These are phyloP conservation scores for Rhodotorula glutinis DNA, from an alignment of 1,284 basidiomycete species.

Conservation along the genomic window DNA sequence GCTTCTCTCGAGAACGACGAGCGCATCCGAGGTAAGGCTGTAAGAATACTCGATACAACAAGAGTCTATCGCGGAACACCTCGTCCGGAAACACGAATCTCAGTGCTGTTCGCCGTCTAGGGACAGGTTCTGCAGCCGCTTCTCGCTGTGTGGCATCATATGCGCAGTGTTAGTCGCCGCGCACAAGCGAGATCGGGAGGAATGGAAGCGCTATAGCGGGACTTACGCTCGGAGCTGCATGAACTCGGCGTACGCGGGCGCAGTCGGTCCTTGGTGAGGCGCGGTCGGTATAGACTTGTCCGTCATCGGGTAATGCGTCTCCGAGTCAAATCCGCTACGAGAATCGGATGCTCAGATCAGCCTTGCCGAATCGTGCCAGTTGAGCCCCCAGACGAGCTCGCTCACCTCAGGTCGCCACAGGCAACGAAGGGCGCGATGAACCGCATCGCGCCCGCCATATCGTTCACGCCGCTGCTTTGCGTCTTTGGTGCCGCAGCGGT, in stretches of 20 bases:
- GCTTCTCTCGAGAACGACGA: too few relatives aligned
- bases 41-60: not conserved
- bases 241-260: constrained; percentile 41
- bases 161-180: too few relatives aligned
- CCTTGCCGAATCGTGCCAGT: not conserved
- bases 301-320: constrained; percentile 39
- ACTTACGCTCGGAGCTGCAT: constrained; percentile 30
- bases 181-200: too few relatives aligned
- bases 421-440: constrained; percentile 45
- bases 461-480: constrained; percentile 13
- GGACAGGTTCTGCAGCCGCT: not conserved
- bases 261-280: constrained; percentile 37
- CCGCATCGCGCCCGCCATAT: constrained; percentile 33
- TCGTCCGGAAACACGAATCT: not conserved
- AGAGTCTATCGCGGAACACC: not conserved
- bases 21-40: too few relatives aligned
- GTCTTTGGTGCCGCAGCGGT: constrained; percentile 2
- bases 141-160: not conserved
- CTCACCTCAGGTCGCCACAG: constrained; percentile 45
- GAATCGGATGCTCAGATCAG: not conserved
- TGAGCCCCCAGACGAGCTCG: not conserved
- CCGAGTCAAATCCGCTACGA: constrained; percentile 41
- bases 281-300: constrained; percentile 5
- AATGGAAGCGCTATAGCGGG: too few relatives aligned
- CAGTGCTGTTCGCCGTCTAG: not conserved